Evolutionary conservation across 805 yeast genomes (phyloP).

Genomic region (Lipomyces japonicus): DNA sequence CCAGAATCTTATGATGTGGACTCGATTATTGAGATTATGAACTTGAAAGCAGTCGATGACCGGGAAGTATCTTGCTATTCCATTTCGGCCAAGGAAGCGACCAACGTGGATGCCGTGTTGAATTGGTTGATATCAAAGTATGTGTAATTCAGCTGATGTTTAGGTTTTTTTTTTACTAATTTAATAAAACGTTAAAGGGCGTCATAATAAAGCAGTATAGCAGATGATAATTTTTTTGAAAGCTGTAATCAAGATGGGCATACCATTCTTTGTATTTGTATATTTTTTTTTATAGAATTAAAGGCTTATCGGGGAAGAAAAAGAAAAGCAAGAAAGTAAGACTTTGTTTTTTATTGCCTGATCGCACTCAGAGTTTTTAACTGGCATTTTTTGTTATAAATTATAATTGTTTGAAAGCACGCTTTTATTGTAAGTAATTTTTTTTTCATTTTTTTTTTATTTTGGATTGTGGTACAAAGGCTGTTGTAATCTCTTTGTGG

Average conservation of each 20-base stretch:
- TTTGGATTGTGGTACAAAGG: too few species aligned
- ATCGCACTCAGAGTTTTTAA: neutral
- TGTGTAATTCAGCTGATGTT: neutral
- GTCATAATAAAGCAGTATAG: too few species aligned
- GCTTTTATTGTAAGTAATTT: neutral
- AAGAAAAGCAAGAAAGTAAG: too few species aligned
- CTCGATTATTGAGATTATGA: slow-evolving; percentile 35
- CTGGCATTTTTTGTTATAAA: neutral
- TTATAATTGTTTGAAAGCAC: neutral
- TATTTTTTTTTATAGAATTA: neutral
- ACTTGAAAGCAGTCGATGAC: slow-evolving; percentile 34
- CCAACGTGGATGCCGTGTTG: slow-evolving; percentile 37
- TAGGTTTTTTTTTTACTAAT: neutral
- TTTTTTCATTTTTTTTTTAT: too few species aligned
- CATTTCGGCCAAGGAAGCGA: slow-evolving; percentile 38
- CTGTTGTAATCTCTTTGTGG: too few species aligned
- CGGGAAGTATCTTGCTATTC: slow-evolving; percentile 39
- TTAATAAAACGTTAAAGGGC: neutral
- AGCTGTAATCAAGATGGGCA: too few species aligned
- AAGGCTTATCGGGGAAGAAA: neutral
- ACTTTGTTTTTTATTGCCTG: neutral
- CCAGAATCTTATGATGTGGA: slow-evolving; percentile 36
- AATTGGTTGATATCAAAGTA: slow-evolving; percentile 37
- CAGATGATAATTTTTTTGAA: too few species aligned
- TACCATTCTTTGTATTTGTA: neutral